Conservation (phyloP, 306 rosid species). For the Ceratonia siliqua region DNA sequence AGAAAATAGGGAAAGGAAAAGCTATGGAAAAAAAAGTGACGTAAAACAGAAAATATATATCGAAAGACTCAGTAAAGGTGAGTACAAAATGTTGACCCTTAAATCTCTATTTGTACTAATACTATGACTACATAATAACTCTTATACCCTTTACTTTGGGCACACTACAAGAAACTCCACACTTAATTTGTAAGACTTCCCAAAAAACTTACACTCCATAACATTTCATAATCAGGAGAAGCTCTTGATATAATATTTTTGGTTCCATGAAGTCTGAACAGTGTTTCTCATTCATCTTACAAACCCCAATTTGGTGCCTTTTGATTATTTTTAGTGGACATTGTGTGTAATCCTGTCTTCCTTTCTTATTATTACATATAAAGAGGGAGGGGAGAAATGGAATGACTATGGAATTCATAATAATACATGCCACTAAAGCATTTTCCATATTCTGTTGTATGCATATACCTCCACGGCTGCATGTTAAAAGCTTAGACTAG, state of each 20-base stretch:
- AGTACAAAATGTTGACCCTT: not conserved
- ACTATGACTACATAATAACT: too few relatives aligned
- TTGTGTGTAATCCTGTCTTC: not conserved
- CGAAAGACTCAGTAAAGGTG: not conserved
- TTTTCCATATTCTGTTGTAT: not conserved
- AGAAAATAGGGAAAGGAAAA: too few relatives aligned
- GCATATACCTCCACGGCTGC: not conserved
- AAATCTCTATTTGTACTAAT: not conserved
- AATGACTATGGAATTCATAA: not conserved
- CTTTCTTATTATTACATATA: not conserved
- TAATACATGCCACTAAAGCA: not conserved
- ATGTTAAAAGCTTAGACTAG: not conserved
- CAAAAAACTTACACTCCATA: too few relatives aligned
- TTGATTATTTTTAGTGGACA: not conserved
- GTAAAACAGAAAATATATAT: too few relatives aligned
- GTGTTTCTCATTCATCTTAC: too few relatives aligned
- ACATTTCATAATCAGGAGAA: too few relatives aligned
- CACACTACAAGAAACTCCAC: too few relatives aligned
- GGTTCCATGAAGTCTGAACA: too few relatives aligned
- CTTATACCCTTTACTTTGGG: too few relatives aligned
- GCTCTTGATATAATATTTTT: too few relatives aligned
- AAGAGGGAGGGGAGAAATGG: not conserved
- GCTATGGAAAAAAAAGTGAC: too few relatives aligned
- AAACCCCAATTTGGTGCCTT: not conserved
- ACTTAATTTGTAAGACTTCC: too few relatives aligned